Conservation (phyloP, 2,329 filamentous ascomycete genomes). For the Malbranchea zuffiana region DNA sequence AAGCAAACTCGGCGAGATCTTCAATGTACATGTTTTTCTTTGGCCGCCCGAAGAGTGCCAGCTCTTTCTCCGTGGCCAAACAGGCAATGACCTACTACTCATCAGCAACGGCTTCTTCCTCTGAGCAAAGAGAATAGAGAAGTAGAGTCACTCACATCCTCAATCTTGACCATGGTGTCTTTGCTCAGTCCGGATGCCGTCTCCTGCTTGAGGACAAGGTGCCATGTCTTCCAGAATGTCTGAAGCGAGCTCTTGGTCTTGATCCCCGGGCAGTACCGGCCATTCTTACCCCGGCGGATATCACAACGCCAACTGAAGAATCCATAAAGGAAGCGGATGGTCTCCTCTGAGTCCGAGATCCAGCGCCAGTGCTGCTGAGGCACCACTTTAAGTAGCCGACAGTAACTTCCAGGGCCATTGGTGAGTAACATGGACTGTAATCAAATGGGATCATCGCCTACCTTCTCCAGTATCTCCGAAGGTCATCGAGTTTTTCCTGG, state of each 20-base stretch:
- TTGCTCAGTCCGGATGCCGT: slow-evolving; percentile 12
- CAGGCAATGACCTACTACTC: slow-evolving; percentile 20
- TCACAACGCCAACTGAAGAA: slow-evolving; percentile 18
- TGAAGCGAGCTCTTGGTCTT: slow-evolving; percentile 16
- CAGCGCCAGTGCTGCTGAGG: slow-evolving; percentile 14
- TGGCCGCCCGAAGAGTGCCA: slow-evolving; percentile 15
- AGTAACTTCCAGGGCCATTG: no score
- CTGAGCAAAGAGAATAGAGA: neutral
- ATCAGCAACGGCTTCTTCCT: slow-evolving; percentile 10
- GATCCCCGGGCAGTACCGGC: slow-evolving; percentile 12
- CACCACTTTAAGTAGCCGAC: slow-evolving; percentile 14
- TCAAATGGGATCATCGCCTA: no score
- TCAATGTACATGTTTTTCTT: slow-evolving; percentile 26
- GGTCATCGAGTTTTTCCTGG: slow-evolving; percentile 20
- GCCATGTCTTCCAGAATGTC: slow-evolving; percentile 19
- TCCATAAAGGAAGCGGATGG: slow-evolving; percentile 20
- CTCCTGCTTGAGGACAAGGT: slow-evolving; percentile 16
- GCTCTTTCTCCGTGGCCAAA: slow-evolving; percentile 19
- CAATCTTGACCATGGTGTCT: slow-evolving; percentile 11
- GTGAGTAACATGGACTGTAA: no score
- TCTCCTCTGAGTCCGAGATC: slow-evolving; percentile 22
- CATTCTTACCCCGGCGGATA: slow-evolving; percentile 15
- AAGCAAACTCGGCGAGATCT: slow-evolving; percentile 24
- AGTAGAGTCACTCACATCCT: slow-evolving; percentile 2
- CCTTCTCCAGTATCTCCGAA: no score